These are phyloP conservation scores for Saturnispora sanitii DNA, from an alignment of 805 yeast genomes.

Conservation along the genomic window DNA sequence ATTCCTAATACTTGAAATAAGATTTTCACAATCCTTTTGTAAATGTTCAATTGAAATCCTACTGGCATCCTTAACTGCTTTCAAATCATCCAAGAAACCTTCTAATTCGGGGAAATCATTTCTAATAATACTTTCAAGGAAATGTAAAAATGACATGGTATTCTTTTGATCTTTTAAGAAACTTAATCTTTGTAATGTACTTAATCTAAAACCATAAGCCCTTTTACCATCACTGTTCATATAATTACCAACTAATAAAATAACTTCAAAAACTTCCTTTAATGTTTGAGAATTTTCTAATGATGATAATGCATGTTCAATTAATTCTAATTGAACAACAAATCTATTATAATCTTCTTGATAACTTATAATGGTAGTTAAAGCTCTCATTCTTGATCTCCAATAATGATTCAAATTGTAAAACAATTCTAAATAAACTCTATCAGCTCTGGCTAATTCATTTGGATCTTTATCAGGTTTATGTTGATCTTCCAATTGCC, in stretches of 20 bases:
- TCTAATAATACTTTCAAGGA: constrained; percentile 83
- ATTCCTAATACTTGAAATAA: constrained; percentile 50
- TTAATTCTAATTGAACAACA: constrained; percentile 49
- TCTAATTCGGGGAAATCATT: constrained; percentile 73
- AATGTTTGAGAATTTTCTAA: constrained; percentile 59
- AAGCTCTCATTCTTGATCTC: constrained; percentile 83
- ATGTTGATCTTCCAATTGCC: constrained; percentile 33
- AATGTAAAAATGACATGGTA: constrained; percentile 81
- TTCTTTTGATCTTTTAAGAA: constrained; percentile 87
- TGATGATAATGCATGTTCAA: constrained; percentile 67
- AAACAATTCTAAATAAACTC: constrained; percentile 71
- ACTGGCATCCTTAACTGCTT: constrained; percentile 47
- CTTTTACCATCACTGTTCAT: constrained; percentile 93
- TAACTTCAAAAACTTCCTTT: constrained; percentile 68
- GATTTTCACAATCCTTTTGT: constrained; percentile 59
- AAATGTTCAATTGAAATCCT: constrained; percentile 79
- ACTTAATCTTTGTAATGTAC: constrained; percentile 80
- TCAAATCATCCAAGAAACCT: constrained; percentile 63
- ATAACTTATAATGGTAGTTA: constrained; percentile 57
- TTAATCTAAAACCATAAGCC: constrained; percentile 85
- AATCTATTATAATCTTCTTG: constrained; percentile 74
- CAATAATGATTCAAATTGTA: constrained; percentile 83
- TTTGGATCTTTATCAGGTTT: constrained; percentile 60
- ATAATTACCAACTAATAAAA: constrained; percentile 86
- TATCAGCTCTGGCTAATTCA: constrained; percentile 80